Evolutionary conservation across 2,329 filamentous ascomycete species (phyloP).

Genomic region (Metarhizium brunneum): DNA sequence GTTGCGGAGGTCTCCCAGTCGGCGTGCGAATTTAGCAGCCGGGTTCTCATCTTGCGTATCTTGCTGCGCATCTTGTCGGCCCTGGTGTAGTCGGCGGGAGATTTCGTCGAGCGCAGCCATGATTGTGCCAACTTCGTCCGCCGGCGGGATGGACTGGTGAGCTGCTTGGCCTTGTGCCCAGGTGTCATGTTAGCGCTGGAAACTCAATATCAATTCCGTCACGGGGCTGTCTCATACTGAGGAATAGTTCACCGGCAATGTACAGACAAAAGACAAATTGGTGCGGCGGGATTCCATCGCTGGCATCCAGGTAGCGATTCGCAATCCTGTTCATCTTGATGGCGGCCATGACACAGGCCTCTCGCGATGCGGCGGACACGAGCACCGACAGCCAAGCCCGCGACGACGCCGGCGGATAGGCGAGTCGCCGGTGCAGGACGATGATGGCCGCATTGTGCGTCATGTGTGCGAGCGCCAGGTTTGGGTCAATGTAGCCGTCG

Average conservation of each 20-base stretch:
- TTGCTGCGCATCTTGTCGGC: too few species aligned
- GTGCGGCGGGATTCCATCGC: slow-evolving; percentile 14
- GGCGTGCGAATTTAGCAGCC: too few species aligned
- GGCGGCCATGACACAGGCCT: slow-evolving; percentile 29
- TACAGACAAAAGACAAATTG: slow-evolving; percentile 32
- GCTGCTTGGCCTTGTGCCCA: too few species aligned
- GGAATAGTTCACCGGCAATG: slow-evolving; percentile 9
- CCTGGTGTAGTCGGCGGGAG: too few species aligned
- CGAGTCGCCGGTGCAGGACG: slow-evolving; percentile 30
- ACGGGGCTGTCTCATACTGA: too few species aligned
- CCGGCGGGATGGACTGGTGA: too few species aligned
- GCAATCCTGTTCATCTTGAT: slow-evolving; percentile 28
- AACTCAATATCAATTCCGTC: too few species aligned
- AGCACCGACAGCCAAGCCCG: slow-evolving; percentile 5
- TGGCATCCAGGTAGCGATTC: slow-evolving; percentile 5
- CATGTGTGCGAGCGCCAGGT: slow-evolving; percentile 27
- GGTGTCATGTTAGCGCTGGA: too few species aligned
- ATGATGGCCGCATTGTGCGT: slow-evolving; percentile 34
- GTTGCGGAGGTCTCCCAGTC: too few species aligned
- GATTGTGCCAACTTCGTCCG: too few species aligned
- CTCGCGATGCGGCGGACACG: slow-evolving; percentile 16
- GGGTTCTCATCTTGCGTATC: too few species aligned
- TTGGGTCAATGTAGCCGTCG: slow-evolving; percentile 34
- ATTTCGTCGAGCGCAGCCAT: too few species aligned
- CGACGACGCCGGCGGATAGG: slow-evolving; percentile 24